Percentiles rank a stretch among this genome's conserved stretches.
Conservation (phyloP, 192 early-diverging fungal genomes). For the Piromyces finnis region DNA sequence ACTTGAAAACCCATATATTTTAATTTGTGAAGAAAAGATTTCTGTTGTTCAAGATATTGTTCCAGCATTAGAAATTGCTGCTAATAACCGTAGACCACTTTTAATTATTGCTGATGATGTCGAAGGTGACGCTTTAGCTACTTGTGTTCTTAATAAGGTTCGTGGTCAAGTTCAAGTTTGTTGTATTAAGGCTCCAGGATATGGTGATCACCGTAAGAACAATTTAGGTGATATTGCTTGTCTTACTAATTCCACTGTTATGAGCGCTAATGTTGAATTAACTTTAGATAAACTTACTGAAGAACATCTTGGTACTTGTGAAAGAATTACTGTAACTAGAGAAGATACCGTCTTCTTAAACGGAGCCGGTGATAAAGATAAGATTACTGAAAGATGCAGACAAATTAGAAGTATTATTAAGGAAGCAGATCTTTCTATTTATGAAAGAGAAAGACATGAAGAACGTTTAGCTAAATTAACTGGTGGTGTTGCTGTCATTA, state of each 20-base stretch:
- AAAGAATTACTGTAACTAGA: slow-evolving; percentile 84
- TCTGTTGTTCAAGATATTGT: slow-evolving; percentile 87
- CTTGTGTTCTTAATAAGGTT: slow-evolving; percentile 99
- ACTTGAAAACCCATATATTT: slow-evolving; percentile 97
- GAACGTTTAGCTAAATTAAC: slow-evolving; percentile 96
- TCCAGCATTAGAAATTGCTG: slow-evolving; percentile 87
- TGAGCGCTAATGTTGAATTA: slow-evolving; percentile 88
- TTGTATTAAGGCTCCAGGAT: slow-evolving; percentile 98
- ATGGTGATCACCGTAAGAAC: slow-evolving; percentile 99
- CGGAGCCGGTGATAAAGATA: slow-evolving; percentile 80
- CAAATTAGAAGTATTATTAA: slow-evolving; percentile 87
- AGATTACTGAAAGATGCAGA: slow-evolving; percentile 82
- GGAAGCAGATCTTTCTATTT: slow-evolving; percentile 68
- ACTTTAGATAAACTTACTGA: slow-evolving; percentile 89
- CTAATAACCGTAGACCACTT: slow-evolving; percentile 85
- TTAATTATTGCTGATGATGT: slow-evolving; percentile 97
- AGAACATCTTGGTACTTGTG: slow-evolving; percentile 80
- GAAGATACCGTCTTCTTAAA: slow-evolving; percentile 98
- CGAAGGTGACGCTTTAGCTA: slow-evolving; percentile 97
- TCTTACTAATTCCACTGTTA: slow-evolving; percentile 90
- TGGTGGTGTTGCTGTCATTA: slow-evolving; percentile 98
- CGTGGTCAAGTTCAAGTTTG: slow-evolving; percentile 92
- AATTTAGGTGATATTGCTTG: slow-evolving; percentile 95
- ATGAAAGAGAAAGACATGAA: slow-evolving; percentile 98
- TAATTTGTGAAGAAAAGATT: slow-evolving; percentile 98